phyloP scores from a whole-genome alignment of 768 basidiomycete genomes.

The Suillus ampliporus region DNA sequence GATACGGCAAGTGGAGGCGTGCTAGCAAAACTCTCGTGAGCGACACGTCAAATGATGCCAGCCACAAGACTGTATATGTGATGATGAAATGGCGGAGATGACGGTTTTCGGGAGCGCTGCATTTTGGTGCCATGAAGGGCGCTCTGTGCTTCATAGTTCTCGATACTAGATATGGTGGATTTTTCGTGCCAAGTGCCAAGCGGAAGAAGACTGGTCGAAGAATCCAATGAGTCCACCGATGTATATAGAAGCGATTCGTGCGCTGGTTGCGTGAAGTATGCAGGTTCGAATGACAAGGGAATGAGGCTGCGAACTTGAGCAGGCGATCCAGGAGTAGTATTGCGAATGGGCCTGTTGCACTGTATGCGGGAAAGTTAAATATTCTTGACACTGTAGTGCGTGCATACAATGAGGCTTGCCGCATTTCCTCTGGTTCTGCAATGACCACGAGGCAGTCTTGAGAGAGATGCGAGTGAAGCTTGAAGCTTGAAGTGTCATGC shows the following conservation, averaged over 20 bases:
- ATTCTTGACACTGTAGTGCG: not conserved
- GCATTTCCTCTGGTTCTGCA: not conserved
- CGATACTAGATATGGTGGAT: not conserved
- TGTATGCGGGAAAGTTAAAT: not conserved
- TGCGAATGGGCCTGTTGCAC: not conserved
- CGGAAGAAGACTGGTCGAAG: not conserved
- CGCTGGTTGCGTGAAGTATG: not conserved
- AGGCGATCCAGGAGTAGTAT: not conserved
- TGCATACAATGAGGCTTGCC: not conserved
- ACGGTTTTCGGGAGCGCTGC: not conserved
- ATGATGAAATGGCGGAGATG: not conserved
- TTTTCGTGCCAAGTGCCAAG: not conserved
- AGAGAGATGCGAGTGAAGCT: not conserved
- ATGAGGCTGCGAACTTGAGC: not conserved
- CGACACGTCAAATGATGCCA: not conserved
- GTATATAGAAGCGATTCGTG: not conserved
- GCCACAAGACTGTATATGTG: not conserved
- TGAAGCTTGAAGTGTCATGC: not conserved
- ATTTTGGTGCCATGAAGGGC: not conserved
- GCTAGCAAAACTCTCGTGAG: constrained; percentile 4
- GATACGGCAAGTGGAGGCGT: not conserved
- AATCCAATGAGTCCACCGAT: not conserved
- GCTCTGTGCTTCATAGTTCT: not conserved
- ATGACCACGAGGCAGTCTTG: constrained; percentile 22
- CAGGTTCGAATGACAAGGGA: not conserved